phyloP scores from a whole-genome alignment of 495 filamentous ascomycete species.

The Aspergillus nanangensis region DNA sequence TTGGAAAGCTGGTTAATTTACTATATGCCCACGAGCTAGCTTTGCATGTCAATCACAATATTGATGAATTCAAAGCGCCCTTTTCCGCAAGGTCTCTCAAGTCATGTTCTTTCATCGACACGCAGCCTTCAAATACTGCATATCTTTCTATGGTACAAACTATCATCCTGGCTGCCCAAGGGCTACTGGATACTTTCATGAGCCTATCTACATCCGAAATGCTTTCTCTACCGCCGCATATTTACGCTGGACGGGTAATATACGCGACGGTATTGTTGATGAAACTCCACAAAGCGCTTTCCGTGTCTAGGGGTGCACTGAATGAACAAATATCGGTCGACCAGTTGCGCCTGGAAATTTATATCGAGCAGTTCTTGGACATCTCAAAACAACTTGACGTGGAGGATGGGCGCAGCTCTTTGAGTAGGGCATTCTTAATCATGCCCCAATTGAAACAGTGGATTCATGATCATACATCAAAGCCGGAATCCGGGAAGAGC shows the following conservation, averaged over 20 bases:
- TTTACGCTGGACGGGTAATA: constrained; percentile 13
- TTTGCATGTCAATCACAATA: constrained; percentile 13
- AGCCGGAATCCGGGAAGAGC: background rate
- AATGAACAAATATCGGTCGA: background rate
- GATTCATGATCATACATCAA: constrained; percentile 1
- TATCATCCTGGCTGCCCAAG: constrained; percentile 1
- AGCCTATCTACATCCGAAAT: constrained; percentile 10
- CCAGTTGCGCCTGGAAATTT: constrained; percentile 2
- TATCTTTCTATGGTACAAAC: constrained; percentile 5
- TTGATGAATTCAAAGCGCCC: constrained; percentile 12
- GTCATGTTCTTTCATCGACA: constrained; percentile 6
- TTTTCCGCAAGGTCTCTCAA: constrained; percentile 11
- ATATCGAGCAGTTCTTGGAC: constrained; percentile 1
- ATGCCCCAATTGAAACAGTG: constrained; percentile 8
- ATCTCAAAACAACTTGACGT: background rate
- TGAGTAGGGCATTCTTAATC: constrained; percentile 11
- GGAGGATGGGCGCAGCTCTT: constrained; percentile 6
- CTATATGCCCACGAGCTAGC: constrained; percentile 10
- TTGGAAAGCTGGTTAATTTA: constrained; percentile 8
- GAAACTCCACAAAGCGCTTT: constrained; percentile 10
- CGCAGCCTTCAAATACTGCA: background rate
- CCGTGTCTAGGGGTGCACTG: background rate
- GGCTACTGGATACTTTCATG: constrained; percentile 10
- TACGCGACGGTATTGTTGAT: constrained; percentile 10
- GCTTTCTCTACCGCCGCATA: constrained; percentile 13